Evolutionary conservation across 371 early-diverging fungal species (phyloP), one percentile per base, ranked within the genome.

Genomic region (Phascolomyces articulosus): DNA sequence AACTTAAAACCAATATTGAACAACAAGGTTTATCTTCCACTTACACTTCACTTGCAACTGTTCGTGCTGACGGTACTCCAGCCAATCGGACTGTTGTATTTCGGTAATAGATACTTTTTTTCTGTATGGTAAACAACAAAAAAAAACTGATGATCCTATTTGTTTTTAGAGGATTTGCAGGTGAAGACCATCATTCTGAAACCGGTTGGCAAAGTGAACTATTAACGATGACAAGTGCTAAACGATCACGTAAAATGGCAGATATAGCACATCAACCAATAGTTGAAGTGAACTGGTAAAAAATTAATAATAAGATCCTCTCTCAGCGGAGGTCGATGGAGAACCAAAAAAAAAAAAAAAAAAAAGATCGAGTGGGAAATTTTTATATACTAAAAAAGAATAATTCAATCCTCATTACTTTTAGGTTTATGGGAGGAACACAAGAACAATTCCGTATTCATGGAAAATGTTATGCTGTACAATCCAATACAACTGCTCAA

Each of bases 51-150:
- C 68, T 83, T 6, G 72, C 77, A 4, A 82, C 82, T 38, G 72
- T 82, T 4, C 66, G 66, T n/a, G 49, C 60, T 6, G 70, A 74
- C 55, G 67, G 67, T 34, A 72, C 68, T 0, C 83, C 85, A 10
- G 77, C 82, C 11, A 80, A 79, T 28, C 70, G 85, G 16, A 81
- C 74, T 0, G 80, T 85, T 0, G 81, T 83, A 8, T 77, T 81
- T 58, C 70, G 65, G 65, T 65, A 24, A 23, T 29, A 13, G 24
- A 61, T 4, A 13, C 18, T 41, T 16, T 41, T 44, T 16, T 40
- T 31, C 21, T 21, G 4, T 58, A 7, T 58, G n/a, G n/a, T n/a
- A n/a, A n/a, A n/a, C n/a, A n/a, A n/a, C n/a, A n/a, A n/a, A 56
- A 23, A 59, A 1, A 11, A 23, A 47, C 26, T n/a, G 18, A 41